These are phyloP conservation scores for Citrus unshiu DNA, from an alignment of 345 rosid genomes.

Conservation along the genomic window DNA sequence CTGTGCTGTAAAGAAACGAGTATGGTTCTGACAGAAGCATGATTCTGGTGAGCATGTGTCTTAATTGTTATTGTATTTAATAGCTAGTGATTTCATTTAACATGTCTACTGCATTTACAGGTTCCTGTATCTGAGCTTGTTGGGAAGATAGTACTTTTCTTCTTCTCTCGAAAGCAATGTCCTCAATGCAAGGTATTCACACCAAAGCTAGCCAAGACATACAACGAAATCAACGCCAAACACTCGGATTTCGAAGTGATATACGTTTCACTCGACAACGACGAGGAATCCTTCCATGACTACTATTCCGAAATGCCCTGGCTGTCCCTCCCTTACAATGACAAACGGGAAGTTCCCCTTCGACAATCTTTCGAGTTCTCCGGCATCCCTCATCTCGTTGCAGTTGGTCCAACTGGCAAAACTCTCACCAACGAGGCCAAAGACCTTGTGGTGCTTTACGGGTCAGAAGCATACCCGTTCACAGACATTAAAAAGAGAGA, in stretches of 20 bases:
- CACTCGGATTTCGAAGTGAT: conserved; percentile 36
- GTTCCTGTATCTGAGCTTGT: conserved; percentile 33
- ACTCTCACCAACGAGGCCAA: conserved; percentile 30
- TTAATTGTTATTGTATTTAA: too few species aligned
- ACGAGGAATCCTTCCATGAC: conserved; percentile 28
- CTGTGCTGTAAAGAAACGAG: too few species aligned
- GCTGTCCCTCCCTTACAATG: conserved; percentile 42
- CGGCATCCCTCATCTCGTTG: conserved; percentile 36
- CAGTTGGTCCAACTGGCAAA: conserved; percentile 34
- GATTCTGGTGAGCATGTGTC: too few species aligned
- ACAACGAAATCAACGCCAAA: conserved; percentile 26
- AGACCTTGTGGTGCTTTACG: conserved; percentile 18
- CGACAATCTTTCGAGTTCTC: conserved; percentile 32
- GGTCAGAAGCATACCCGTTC: conserved; percentile 47
- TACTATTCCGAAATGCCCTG: conserved; percentile 41
- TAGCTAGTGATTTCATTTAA: too few species aligned
- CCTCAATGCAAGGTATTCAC: conserved; percentile 42
- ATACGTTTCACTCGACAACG: conserved; percentile 41
- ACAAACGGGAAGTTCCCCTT: conserved; percentile 27
- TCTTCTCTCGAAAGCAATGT: conserved; percentile 44
- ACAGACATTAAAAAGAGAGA: conserved; percentile 23
- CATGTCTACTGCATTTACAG: neutral
- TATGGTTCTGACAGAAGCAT: too few species aligned
- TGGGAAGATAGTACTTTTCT: conserved; percentile 42
- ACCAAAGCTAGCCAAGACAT: conserved; percentile 31